Percentiles rank a stretch among this genome's conserved stretches.
Conservation (phyloP, 176 grass and related monocot species). For the Ensete glaucum region DNA sequence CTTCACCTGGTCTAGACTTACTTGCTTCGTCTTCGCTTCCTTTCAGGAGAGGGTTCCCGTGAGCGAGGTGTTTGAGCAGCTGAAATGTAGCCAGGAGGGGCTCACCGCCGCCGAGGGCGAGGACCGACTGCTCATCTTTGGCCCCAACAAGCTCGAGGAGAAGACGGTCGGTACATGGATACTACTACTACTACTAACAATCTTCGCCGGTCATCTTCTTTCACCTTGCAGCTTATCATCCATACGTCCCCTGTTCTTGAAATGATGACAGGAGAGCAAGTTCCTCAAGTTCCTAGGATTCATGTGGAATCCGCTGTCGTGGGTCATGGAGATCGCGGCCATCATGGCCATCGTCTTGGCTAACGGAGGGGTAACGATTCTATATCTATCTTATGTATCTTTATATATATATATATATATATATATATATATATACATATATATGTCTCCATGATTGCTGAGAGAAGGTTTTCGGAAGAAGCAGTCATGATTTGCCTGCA, state of each 20-base stretch:
- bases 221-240: too few relatives aligned
- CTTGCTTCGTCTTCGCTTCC: background rate
- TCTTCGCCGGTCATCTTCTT: too few relatives aligned
- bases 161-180: slow-evolving; percentile 33
- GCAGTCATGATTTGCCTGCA: background rate
- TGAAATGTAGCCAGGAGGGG: slow-evolving; percentile 66
- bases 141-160: slow-evolving; percentile 93
- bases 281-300: slow-evolving; percentile 88
- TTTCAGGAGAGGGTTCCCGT: slow-evolving; percentile 53
- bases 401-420: too few relatives aligned
- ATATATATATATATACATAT: background rate
- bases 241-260: too few relatives aligned
- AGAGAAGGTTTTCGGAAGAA: background rate
- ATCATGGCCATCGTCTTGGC: slow-evolving; percentile 91
- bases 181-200: too few relatives aligned
- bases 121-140: slow-evolving; percentile 45
- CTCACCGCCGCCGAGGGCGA: slow-evolving; percentile 45
- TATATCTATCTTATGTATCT: background rate
- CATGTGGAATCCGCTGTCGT: slow-evolving; percentile 95
- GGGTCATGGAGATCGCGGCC: slow-evolving; percentile 87
- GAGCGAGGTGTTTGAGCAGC: slow-evolving; percentile 64
- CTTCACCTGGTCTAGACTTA: background rate
- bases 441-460: background rate
- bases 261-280: slow-evolving; percentile 44
- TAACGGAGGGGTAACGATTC: slow-evolving; percentile 42